Evolutionary conservation across 345 rosid species (phyloP).

Genomic region (Rubroshorea leprosula): DNA sequence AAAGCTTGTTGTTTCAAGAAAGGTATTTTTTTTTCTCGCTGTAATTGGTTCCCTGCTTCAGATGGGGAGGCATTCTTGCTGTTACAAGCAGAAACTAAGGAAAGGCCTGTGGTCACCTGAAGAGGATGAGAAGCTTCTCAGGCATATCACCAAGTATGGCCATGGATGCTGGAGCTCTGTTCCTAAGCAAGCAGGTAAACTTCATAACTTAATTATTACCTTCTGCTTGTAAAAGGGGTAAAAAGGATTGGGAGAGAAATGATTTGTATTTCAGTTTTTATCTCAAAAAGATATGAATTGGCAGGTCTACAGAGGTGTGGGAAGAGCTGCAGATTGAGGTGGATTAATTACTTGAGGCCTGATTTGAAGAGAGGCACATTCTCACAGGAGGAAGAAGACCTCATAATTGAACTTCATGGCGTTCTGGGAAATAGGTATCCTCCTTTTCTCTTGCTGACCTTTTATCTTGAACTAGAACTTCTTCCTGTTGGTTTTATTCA

Average conservation of each 20-base stretch:
- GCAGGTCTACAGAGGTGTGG: constrained; percentile 95
- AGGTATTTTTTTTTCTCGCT: too few relatives aligned
- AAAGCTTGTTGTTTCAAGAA: constrained; percentile 23
- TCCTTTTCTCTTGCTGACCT: too few relatives aligned
- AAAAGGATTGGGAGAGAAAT: too few relatives aligned
- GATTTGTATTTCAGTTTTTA: too few relatives aligned
- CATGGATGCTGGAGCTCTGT: constrained; percentile 99
- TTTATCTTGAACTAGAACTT: too few relatives aligned
- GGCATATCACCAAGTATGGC: constrained; percentile 82
- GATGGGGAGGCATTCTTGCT: constrained; percentile 97
- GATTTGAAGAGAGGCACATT: constrained; percentile 97
- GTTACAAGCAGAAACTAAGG: constrained; percentile 94
- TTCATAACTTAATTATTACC: background rate
- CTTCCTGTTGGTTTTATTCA: background rate
- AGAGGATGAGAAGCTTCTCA: constrained; percentile 90
- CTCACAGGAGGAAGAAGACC: constrained; percentile 83
- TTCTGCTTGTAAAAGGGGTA: too few relatives aligned
- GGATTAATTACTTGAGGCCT: constrained; percentile 96
- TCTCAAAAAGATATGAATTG: background rate
- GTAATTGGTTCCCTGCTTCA: constrained; percentile 16
- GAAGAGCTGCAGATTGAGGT: constrained; percentile 92
- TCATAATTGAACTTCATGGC: constrained; percentile 85
- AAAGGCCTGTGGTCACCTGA: constrained; percentile 99
- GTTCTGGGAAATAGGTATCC: constrained; percentile 89
- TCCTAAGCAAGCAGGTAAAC: constrained; percentile 88